Conservation (phyloP, 805 yeast genomes). For the Starmerella geochares region DNA sequence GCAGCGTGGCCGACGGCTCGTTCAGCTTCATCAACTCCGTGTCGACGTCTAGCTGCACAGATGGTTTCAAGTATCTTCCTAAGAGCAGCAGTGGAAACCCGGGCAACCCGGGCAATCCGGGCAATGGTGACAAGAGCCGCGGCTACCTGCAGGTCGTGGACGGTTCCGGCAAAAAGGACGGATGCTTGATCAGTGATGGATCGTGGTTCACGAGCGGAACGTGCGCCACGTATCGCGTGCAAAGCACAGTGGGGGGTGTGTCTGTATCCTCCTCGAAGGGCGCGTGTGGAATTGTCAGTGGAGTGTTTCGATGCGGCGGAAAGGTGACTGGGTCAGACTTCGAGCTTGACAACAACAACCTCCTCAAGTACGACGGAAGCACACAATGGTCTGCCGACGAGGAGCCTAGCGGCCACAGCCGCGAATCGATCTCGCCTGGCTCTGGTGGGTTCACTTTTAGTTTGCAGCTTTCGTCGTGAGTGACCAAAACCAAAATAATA, state of each 20-base stretch:
- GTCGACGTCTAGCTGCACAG: conserved; percentile 54
- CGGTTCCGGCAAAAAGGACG: conserved; percentile 29
- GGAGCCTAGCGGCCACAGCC: conserved; percentile 39
- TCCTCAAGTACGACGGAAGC: conserved; percentile 53
- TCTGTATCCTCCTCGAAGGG: conserved; percentile 63
- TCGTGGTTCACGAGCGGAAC: conserved; percentile 72
- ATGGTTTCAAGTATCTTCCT: conserved; percentile 64
- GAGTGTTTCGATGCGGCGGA: conserved; percentile 31
- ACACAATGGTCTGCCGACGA: conserved; percentile 48
- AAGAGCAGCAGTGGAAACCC: conserved; percentile 38
- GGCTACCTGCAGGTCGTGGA: conserved; percentile 42
- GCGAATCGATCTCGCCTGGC: conserved; percentile 39
- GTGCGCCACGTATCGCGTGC: conserved; percentile 65
- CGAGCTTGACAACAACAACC: conserved; percentile 38
- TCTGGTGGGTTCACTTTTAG: not conserved
- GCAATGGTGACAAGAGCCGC: conserved; percentile 30
- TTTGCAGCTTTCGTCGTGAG: not conserved
- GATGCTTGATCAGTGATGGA: conserved; percentile 80
- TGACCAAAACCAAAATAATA: not conserved
- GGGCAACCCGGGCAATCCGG: not conserved
- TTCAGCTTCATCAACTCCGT: conserved; percentile 51
- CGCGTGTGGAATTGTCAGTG: conserved; percentile 43
- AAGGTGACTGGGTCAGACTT: conserved; percentile 45
- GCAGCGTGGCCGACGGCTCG: conserved; percentile 57
- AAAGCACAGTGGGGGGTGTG: conserved; percentile 62